Conservation (phyloP, 495 filamentous ascomycete genomes). For the Podospora fimiseda region DNA sequence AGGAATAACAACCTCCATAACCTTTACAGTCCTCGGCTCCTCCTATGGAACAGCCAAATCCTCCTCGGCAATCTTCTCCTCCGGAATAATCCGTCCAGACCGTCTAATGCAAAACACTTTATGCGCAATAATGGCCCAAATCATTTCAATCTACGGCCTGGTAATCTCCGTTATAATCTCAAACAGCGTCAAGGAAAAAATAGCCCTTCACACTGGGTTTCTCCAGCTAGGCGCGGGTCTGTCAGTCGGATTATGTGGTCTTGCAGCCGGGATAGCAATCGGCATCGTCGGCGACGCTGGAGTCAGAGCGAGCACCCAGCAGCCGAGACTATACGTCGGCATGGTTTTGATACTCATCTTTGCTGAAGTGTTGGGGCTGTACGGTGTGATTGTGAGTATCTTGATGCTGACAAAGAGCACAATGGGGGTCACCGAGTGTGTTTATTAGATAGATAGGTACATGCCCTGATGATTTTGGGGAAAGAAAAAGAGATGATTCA, state of each 20-base stretch:
- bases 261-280: conserved; percentile 86
- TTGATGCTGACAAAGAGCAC: conserved; percentile 36
- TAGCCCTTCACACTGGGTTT: conserved; percentile 41
- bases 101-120: conserved; percentile 72
- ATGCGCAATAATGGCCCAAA: conserved; percentile 69
- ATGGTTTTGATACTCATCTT: conserved; percentile 96
- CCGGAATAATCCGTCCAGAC: conserved; percentile 53
- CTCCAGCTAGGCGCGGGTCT: conserved; percentile 43
- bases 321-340: conserved; percentile 83
- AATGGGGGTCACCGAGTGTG: conserved; percentile 28
- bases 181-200: conserved; percentile 36
- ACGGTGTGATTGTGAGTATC: conserved; percentile 38
- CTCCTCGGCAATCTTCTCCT: conserved; percentile 73
- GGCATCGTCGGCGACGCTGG: conserved; percentile 87
- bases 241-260: conserved; percentile 46
- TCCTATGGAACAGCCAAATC: conserved; percentile 87
- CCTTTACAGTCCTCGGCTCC: conserved; percentile 66
- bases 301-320: conserved; percentile 78
- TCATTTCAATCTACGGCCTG: conserved; percentile 60
- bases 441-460: conserved; percentile 25
- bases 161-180: conserved; percentile 44
- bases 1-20: conserved; percentile 57
- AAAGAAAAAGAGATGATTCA: too few species aligned
- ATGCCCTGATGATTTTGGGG: too few species aligned
- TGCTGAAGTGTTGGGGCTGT: conserved; percentile 78